Conservation (phyloP, 257 asterid genomes). For the Primulina huaijiensis region DNA sequence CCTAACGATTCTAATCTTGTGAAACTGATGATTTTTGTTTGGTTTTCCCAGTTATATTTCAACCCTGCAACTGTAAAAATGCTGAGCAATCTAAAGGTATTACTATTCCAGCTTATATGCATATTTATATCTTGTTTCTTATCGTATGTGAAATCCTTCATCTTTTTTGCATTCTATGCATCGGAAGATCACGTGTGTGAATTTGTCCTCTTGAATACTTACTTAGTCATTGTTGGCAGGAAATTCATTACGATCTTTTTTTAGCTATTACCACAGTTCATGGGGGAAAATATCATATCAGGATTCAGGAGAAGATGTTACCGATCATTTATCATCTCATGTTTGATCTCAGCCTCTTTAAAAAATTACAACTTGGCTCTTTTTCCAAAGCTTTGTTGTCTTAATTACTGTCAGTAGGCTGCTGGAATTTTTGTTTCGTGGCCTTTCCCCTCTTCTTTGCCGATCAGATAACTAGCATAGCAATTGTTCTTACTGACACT, state of each 20-base stretch:
- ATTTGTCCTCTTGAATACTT: not conserved
- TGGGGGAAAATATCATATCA: not conserved
- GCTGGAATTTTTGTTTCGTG: not conserved
- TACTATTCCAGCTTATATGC: slow-evolving; percentile 22
- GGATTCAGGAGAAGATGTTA: not conserved
- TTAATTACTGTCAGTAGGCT: not conserved
- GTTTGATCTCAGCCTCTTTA: not conserved
- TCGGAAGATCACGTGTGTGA: not conserved
- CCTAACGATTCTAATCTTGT: not conserved
- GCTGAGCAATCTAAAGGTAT: slow-evolving; percentile 99
- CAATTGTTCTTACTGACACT: not conserved
- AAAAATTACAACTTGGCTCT: not conserved
- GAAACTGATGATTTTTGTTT: slow-evolving; percentile 17
- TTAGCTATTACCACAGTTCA: not conserved
- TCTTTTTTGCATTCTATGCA: not conserved
- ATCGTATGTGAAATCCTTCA: slow-evolving; percentile 14
- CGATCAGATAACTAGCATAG: not conserved
- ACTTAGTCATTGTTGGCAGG: not conserved
- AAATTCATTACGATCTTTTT: not conserved
- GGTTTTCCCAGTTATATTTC: slow-evolving; percentile 74
- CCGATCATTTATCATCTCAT: not conserved
- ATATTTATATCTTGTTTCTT: slow-evolving; percentile 16
- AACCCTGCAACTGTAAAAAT: slow-evolving; percentile 98
- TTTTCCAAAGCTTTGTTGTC: not conserved
- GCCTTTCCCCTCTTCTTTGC: not conserved